Evolutionary conservation across 106 monocot species (phyloP).

Genomic region (Dendrobium nobile): DNA sequence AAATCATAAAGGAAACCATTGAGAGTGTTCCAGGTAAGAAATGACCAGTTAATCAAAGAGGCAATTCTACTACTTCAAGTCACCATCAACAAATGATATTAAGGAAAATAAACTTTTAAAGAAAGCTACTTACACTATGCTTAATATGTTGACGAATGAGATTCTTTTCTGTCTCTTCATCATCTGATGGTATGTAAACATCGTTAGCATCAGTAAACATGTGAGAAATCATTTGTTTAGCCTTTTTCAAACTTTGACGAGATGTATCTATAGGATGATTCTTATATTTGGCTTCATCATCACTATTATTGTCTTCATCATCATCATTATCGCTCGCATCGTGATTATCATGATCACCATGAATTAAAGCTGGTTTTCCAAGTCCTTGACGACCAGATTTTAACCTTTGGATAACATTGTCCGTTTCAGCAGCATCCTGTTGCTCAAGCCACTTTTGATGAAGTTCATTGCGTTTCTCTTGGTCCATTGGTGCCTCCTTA

Average conservation of each 20-base stretch:
- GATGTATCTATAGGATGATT: conserved; percentile 17
- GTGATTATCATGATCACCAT: conserved; percentile 24
- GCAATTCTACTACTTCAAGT: neutral
- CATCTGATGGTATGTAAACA: conserved; percentile 67
- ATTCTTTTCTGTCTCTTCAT: conserved; percentile 69
- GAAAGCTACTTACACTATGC: conserved; percentile 37
- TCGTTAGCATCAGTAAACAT: conserved; percentile 79
- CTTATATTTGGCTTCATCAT: conserved; percentile 21
- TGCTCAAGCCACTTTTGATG: conserved; percentile 96
- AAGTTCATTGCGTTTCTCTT: conserved; percentile 72
- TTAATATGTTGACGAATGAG: conserved; percentile 49
- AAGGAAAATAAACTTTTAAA: neutral
- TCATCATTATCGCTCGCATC: conserved; percentile 31
- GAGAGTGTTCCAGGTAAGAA: neutral
- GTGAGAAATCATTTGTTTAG: conserved; percentile 64
- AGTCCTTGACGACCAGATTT: conserved; percentile 26
- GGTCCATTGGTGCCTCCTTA: conserved; percentile 62
- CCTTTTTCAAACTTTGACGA: conserved; percentile 32
- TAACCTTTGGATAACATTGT: conserved; percentile 65
- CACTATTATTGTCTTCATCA: conserved; percentile 20
- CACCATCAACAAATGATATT: neutral
- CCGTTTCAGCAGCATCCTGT: conserved; percentile 74
- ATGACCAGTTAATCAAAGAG: neutral
- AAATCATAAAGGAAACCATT: neutral
- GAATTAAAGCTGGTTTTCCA: conserved; percentile 17